phyloP scores from a whole-genome alignment of 768 basidiomycete genomes.

The Mycena galericulata region DNA sequence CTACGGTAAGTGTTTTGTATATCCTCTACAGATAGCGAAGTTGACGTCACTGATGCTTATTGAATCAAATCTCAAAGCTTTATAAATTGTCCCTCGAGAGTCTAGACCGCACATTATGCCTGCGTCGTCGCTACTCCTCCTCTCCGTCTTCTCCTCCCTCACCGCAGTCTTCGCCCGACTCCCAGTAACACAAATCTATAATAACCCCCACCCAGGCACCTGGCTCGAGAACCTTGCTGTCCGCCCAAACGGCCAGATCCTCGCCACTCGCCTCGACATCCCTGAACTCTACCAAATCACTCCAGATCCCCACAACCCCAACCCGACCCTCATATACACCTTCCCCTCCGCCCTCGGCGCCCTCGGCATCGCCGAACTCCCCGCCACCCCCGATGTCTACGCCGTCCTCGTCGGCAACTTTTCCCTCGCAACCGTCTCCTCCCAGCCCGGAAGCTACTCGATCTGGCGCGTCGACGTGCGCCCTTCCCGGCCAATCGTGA shows the following conservation, averaged over 20 bases:
- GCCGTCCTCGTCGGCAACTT: constrained; percentile 24
- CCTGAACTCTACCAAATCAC: constrained; percentile 22
- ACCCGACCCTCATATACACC: constrained; percentile 19
- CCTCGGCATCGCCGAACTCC: constrained; percentile 22
- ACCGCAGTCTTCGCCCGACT: constrained; percentile 22
- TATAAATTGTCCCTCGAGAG: constrained; percentile 16
- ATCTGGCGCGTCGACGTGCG: constrained; percentile 21
- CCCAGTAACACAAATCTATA: constrained; percentile 22
- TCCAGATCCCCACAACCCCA: constrained; percentile 24
- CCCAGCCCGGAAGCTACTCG: constrained; percentile 23
- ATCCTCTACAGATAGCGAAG: constrained; percentile 16
- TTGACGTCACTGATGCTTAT: constrained; percentile 16
- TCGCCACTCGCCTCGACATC: constrained; percentile 24
- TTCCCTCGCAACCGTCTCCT: constrained; percentile 22
- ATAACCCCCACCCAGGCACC: constrained; percentile 25
- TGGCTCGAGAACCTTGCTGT: constrained; percentile 25
- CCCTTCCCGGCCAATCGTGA: constrained; percentile 21
- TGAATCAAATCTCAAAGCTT: background rate
- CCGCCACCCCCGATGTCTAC: constrained; percentile 23
- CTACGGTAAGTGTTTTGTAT: no score
- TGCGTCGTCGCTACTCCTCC: constrained; percentile 20
- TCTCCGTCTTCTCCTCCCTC: constrained; percentile 12
- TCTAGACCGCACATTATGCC: constrained; percentile 21
- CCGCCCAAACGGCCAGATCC: constrained; percentile 25
- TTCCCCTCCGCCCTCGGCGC: constrained; percentile 22